Conservation (phyloP, 2,329 filamentous ascomycete genomes). For the Curvularia spicifera region DNA sequence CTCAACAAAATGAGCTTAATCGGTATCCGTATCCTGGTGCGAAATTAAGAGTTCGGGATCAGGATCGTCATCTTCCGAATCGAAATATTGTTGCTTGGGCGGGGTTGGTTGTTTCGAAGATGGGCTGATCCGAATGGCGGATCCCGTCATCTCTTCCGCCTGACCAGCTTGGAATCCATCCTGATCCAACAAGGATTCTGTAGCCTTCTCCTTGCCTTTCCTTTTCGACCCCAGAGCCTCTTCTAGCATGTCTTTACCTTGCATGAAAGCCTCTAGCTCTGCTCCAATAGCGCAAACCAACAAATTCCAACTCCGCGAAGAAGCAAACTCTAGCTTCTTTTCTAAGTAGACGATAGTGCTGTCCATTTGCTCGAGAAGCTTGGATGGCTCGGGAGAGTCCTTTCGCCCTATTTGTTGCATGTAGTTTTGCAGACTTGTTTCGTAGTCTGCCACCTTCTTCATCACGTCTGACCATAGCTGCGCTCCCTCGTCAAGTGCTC, state of each 20-base stretch:
- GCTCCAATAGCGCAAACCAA: conserved; percentile 78
- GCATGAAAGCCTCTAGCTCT: conserved; percentile 70
- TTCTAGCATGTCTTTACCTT: conserved; percentile 65
- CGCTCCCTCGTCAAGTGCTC: conserved; percentile 71
- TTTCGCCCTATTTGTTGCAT: conserved; percentile 51
- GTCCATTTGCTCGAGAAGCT: conserved; percentile 58
- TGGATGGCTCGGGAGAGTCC: conserved; percentile 25
- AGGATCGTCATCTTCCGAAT: conserved; percentile 54
- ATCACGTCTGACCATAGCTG: conserved; percentile 70
- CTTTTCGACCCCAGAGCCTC: conserved; percentile 42
- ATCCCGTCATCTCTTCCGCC: conserved; percentile 40
- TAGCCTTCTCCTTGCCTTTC: conserved; percentile 40
- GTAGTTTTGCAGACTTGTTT: conserved; percentile 64
- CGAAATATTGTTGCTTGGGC: conserved; percentile 40
- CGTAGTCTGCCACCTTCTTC: conserved; percentile 67
- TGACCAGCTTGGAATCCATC: conserved; percentile 22
- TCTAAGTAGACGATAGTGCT: conserved; percentile 63
- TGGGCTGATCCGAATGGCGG: conserved; percentile 39
- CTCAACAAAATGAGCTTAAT: conserved; percentile 20
- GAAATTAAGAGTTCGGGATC: conserved; percentile 59
- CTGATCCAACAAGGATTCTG: conserved; percentile 28
- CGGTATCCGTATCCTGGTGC: conserved; percentile 52
- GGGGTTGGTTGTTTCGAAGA: conserved; percentile 40
- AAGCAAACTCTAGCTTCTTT: conserved; percentile 61
- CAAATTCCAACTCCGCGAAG: conserved; percentile 72